A percentile compares a stretch with the other conserved stretches of the same genome.
phyloP scores from a whole-genome alignment of 768 basidiomycete species.

The Amanita inopinata region DNA sequence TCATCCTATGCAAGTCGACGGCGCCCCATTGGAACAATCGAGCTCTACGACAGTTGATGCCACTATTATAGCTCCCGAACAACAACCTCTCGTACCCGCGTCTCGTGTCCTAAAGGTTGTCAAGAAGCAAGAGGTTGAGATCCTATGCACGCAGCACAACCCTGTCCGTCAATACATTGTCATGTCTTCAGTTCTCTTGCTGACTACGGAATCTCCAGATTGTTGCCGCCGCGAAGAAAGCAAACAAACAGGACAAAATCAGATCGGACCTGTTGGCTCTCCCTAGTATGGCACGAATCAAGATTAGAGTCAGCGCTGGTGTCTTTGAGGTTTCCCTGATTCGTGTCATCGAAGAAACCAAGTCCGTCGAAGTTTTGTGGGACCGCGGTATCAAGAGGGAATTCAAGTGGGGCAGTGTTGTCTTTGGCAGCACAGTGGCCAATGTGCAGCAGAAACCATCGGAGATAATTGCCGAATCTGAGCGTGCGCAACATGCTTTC shows the following conservation, averaged over 20 bases:
- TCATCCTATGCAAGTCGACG: conserved; percentile 21
- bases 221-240: conserved; percentile 65
- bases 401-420: conserved; percentile 76
- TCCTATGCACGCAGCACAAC: conserved; percentile 84
- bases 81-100: conserved; percentile 6
- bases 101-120: conserved; percentile 51
- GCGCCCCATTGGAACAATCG: too few relatives aligned
- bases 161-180: conserved; percentile 51
- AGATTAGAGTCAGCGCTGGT: conserved; percentile 75
- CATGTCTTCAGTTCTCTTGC: neutral
- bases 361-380: conserved; percentile 76
- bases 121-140: conserved; percentile 63
- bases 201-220: conserved; percentile 32
- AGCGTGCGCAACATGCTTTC: conserved; percentile 28
- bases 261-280: conserved; percentile 61
- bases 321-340: conserved; percentile 80
- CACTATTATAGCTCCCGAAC: conserved; percentile 1
- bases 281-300: conserved; percentile 64
- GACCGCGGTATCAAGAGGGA: conserved; percentile 63
- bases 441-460: conserved; percentile 67
- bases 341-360: conserved; percentile 56
- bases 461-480: conserved; percentile 37
- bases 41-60: too few relatives aligned
- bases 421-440: conserved; percentile 65
- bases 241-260: conserved; percentile 66